Conservation (phyloP, 768 basidiomycete species). For the Boletales sp. region DNA sequence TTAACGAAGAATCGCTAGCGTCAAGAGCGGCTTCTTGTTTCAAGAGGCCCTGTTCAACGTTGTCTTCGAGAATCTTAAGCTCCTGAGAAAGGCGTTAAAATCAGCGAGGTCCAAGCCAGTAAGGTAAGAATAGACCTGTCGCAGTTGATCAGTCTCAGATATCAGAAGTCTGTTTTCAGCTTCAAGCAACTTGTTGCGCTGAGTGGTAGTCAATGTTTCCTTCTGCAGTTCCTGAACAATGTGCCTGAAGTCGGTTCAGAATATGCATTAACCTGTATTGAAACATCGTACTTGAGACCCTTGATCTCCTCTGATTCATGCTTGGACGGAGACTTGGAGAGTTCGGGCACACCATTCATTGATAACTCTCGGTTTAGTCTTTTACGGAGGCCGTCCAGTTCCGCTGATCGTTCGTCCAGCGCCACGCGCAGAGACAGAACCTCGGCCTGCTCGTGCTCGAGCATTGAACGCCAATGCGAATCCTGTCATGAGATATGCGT, state of each 20-base stretch:
- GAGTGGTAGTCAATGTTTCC: constrained; percentile 61
- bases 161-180: constrained; percentile 71
- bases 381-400: constrained; percentile 58
- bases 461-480: constrained; percentile 24
- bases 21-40: constrained; percentile 45
- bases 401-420: constrained; percentile 40
- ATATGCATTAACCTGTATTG: not conserved
- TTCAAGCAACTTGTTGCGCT: constrained; percentile 68
- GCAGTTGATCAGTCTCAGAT: constrained; percentile 58
- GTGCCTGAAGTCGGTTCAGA: constrained; percentile 45
- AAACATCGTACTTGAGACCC: constrained; percentile 65
- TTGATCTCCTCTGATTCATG: constrained; percentile 65
- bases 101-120: not conserved
- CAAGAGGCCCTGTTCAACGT: constrained; percentile 58
- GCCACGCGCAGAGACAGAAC: constrained; percentile 28
- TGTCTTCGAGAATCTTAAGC: constrained; percentile 73
- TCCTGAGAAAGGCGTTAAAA: constrained; percentile 43
- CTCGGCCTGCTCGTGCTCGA: constrained; percentile 31
- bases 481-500: constrained; percentile 15
- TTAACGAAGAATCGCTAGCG: constrained; percentile 15
- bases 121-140: constrained; percentile 46
- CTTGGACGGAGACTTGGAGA: constrained; percentile 40
- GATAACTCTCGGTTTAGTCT: constrained; percentile 56
- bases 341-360: constrained; percentile 37
- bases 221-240: constrained; percentile 87